These are phyloP conservation scores for Fusarium staphyleae DNA, from an alignment of 2,329 filamentous ascomycete species.

Conservation along the genomic window DNA sequence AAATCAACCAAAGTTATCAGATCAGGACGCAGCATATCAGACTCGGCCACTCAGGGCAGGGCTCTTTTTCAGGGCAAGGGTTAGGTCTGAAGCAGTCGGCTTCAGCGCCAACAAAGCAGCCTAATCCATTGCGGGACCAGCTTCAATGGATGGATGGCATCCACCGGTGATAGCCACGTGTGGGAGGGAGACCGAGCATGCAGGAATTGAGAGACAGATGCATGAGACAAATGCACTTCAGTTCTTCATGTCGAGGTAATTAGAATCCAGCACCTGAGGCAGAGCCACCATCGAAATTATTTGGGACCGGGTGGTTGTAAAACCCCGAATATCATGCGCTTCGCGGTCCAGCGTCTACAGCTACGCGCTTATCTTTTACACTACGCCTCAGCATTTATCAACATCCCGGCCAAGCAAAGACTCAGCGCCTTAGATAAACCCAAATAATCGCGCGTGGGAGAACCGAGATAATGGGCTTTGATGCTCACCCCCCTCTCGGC, in stretches of 20 bases:
- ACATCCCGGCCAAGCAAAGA: slow-evolving; percentile 15
- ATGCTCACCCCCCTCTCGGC: slow-evolving; percentile 15
- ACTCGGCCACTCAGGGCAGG: slow-evolving; percentile 29
- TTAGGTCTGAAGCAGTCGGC: slow-evolving; percentile 16
- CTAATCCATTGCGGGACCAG: slow-evolving; percentile 7
- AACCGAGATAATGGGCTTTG: slow-evolving; percentile 15
- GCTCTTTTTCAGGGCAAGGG: slow-evolving; percentile 28
- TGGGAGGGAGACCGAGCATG: slow-evolving; percentile 24
- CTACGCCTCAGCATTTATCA: slow-evolving; percentile 2
- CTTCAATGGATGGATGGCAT: background rate
- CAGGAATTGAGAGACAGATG: background rate
- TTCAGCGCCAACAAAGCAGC: slow-evolving; percentile 6
- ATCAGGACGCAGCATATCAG: slow-evolving; percentile 34
- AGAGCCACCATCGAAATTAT: too few species aligned
- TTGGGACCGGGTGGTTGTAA: too few species aligned
- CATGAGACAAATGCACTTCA: too few species aligned
- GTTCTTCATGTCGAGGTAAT: too few species aligned
- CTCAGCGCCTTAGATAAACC: background rate
- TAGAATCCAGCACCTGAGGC: too few species aligned
- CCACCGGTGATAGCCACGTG: slow-evolving; percentile 28
- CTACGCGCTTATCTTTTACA: slow-evolving; percentile 20
- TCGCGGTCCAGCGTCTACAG: slow-evolving; percentile 9
- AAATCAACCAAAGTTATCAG: slow-evolving; percentile 26
- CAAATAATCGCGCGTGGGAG: slow-evolving; percentile 12
- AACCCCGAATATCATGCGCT: background rate